phyloP scores from a whole-genome alignment of 495 filamentous ascomycete genomes.

The Hypoxylon subgilvum region DNA sequence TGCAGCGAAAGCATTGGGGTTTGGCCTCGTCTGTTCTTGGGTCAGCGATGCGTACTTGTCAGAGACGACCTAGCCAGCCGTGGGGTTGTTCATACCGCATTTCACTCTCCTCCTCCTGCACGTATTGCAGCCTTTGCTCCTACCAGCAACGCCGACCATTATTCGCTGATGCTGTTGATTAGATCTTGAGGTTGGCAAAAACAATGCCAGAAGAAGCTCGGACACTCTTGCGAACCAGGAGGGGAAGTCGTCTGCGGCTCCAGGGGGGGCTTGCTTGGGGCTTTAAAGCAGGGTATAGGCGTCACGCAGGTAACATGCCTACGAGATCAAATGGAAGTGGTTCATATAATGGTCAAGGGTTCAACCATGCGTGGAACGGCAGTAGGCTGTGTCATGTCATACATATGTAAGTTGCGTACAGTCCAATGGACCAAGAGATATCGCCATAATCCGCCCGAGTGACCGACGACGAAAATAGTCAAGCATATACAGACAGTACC shows the following conservation, averaged over 20 bases:
- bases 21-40: constrained; percentile 35
- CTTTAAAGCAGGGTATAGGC: not conserved
- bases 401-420: not conserved
- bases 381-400: constrained; percentile 8
- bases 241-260: not conserved
- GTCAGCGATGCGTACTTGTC: not conserved
- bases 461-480: constrained; percentile 32
- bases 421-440: constrained; percentile 12
- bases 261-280: not conserved
- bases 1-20: constrained; percentile 36
- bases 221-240: not conserved
- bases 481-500: not conserved
- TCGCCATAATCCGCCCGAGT: constrained; percentile 19
- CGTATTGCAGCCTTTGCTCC: constrained; percentile 44
- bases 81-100: constrained; percentile 33
- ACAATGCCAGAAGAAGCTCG: not conserved
- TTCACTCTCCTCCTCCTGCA: constrained; percentile 39
- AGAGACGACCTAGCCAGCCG: not conserved
- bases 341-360: constrained; percentile 11
- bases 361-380: not conserved
- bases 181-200: not conserved
- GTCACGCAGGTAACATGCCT: constrained; percentile 3
- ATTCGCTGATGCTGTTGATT: not conserved
- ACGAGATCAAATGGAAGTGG: not conserved
- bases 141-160: constrained; percentile 42